Evolutionary conservation across 1,284 basidiomycete species (phyloP).

Genomic region (Puccinia triticina): DNA sequence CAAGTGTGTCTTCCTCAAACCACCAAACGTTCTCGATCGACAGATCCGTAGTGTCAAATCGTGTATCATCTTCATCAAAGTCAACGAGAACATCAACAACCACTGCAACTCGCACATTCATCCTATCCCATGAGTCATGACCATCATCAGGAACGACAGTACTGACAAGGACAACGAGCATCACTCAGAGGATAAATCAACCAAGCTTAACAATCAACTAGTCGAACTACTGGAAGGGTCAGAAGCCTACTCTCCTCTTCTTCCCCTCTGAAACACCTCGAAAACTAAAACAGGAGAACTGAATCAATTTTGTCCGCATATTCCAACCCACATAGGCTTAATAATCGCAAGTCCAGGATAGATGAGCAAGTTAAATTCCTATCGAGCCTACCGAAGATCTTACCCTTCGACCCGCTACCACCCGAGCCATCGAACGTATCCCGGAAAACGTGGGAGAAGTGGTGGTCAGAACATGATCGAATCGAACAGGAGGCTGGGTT

Average conservation of each 20-base stretch:
- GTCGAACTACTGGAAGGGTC: slow-evolving; percentile 46
- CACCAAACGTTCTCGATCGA: too few relatives aligned
- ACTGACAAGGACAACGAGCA: background rate
- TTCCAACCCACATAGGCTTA: slow-evolving; percentile 24
- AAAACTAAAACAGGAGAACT: background rate
- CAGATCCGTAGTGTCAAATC: too few relatives aligned
- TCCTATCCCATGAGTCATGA: slow-evolving; percentile 4
- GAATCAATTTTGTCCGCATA: background rate
- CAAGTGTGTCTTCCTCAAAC: too few relatives aligned
- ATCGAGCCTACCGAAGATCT: slow-evolving; percentile 40
- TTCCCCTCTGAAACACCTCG: background rate
- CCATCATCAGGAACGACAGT: slow-evolving; percentile 4
- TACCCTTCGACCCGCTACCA: slow-evolving; percentile 47
- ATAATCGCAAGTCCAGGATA: slow-evolving; percentile 43
- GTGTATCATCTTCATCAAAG: too few relatives aligned
- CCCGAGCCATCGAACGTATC: slow-evolving; percentile 29
- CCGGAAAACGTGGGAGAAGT: slow-evolving; percentile 39
- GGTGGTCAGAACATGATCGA: slow-evolving; percentile 47
- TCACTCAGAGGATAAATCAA: background rate
- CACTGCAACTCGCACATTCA: too few relatives aligned
- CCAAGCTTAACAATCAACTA: slow-evolving; percentile 35
- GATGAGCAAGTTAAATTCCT: slow-evolving; percentile 46
- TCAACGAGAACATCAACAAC: too few relatives aligned
- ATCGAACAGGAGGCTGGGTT: slow-evolving; percentile 49
- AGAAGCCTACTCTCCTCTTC: background rate